Base-by-base conservation (phyloP, 352 stramenopile species). In the Phytophthora pini region DNA sequence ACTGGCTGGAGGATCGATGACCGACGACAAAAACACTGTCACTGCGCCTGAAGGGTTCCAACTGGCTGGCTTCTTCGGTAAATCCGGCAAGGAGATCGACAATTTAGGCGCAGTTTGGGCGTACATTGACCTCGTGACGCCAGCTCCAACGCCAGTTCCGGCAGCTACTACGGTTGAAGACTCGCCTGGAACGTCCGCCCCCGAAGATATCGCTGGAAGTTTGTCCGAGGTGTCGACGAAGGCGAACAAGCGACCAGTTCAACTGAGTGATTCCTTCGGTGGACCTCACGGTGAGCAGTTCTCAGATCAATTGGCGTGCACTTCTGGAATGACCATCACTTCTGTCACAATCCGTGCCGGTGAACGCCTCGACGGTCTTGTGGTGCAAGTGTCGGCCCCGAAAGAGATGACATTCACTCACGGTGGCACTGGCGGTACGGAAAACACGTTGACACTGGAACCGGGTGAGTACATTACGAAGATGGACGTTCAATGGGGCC, bases 201-300 rank as follows among this genome's bases (percentile, higher is more conserved):
- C 61, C 2, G 45, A 59, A 7, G 54, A 69, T 36, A 64, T 69
- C 17, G 61, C 61, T 4, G 61, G 61, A 22, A 69, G 61, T 53
- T 17, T 69, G 53, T 69, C 61, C 7, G 61, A 69, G 22, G 39
- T 69, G 8, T 27, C 17, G 4, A 64, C 38, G 2, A 64, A 63
- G 17, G 36, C n/a, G 1, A 69, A 69, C 38, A 64, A 58, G 12
- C 55, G 61, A 5, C 24, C 61, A 15, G 61, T 69, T 9, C 61
- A 71, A 47, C 51, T 80, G 36, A 85, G 74, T 50, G 68, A 67
- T 7, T 63, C 73, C 10, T 76, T 76, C 11, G 77, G 77, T 41
- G 77, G 74, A 0, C 72, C 77, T 5, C 72, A 83, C n/a, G 74
- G 74, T 36, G 65, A 61, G 12, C 61, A 72, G 29, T 86, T 75